Evolutionary conservation across 1,284 basidiomycete species (phyloP).

Genomic region (Pyrrhoderma noxium): DNA sequence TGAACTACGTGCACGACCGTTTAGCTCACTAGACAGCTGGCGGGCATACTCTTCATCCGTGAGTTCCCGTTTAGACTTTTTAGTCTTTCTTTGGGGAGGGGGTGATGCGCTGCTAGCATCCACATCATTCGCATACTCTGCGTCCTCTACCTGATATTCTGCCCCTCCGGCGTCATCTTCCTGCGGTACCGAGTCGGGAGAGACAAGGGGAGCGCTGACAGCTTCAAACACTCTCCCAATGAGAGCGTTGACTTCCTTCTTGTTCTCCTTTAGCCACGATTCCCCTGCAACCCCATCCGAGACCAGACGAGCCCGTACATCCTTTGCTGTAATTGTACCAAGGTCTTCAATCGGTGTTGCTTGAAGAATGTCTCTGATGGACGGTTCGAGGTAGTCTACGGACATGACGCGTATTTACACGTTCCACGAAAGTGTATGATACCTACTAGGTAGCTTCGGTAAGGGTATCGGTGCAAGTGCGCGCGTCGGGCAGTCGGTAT

Average conservation of each 20-base stretch:
- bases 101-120: slow-evolving; percentile 26
- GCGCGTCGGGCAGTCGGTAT: neutral
- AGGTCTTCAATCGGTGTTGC: slow-evolving; percentile 61
- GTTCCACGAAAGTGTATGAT: neutral
- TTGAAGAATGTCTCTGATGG: slow-evolving; percentile 57
- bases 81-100: slow-evolving; percentile 38
- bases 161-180: slow-evolving; percentile 13
- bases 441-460: neutral
- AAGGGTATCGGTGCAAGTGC: neutral
- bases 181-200: neutral
- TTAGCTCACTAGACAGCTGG: slow-evolving; percentile 64
- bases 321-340: slow-evolving; percentile 67
- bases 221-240: slow-evolving; percentile 55
- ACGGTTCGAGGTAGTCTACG: slow-evolving; percentile 40
- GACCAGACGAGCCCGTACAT: slow-evolving; percentile 60
- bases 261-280: slow-evolving; percentile 51
- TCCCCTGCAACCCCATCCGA: slow-evolving; percentile 42
- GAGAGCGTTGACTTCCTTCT: slow-evolving; percentile 47
- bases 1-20: slow-evolving; percentile 49
- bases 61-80: slow-evolving; percentile 32
- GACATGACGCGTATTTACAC: slow-evolving; percentile 20
- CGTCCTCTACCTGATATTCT: slow-evolving; percentile 17
- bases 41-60: slow-evolving; percentile 65
- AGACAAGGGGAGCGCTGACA: slow-evolving; percentile 32
- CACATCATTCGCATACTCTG: slow-evolving; percentile 21